Evolutionary conservation across 345 rosid species (phyloP).

Genomic region (Jatropha curcas): DNA sequence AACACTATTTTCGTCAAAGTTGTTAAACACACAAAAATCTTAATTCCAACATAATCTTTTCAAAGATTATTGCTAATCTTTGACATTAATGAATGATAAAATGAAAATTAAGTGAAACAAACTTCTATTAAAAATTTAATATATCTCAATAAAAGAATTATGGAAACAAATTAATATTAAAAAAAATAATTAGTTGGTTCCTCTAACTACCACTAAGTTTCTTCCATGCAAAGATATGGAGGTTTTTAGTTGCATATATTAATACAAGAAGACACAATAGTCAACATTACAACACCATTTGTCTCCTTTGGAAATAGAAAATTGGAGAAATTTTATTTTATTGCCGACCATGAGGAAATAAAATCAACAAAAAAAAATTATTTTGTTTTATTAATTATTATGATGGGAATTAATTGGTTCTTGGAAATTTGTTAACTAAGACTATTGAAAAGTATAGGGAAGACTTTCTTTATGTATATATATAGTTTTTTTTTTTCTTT

Average conservation of each 20-base stretch:
- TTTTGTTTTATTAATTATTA: background rate
- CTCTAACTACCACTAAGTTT: no score
- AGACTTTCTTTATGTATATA: background rate
- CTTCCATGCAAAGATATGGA: no score
- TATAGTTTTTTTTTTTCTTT: no score
- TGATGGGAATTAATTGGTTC: background rate
- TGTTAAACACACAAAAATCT: background rate
- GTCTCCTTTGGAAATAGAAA: slow-evolving; percentile 5
- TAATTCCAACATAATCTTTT: no score
- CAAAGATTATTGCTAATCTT: no score
- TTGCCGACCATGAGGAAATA: slow-evolving; percentile 1
- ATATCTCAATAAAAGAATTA: no score
- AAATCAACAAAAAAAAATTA: background rate
- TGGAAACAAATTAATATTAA: no score
- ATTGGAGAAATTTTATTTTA: background rate
- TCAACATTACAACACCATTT: background rate
- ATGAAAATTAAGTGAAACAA: no score
- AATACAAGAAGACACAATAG: background rate
- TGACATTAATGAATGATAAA: no score
- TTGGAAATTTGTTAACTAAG: background rate
- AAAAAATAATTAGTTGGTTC: no score
- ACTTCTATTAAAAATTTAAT: no score
- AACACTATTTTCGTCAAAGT: background rate
- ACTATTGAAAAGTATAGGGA: background rate
- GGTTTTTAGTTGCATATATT: no score